Evolutionary conservation across 805 yeast species (phyloP), one percentile per base, ranked within the genome.

Genomic region (Candida tibetensis): DNA sequence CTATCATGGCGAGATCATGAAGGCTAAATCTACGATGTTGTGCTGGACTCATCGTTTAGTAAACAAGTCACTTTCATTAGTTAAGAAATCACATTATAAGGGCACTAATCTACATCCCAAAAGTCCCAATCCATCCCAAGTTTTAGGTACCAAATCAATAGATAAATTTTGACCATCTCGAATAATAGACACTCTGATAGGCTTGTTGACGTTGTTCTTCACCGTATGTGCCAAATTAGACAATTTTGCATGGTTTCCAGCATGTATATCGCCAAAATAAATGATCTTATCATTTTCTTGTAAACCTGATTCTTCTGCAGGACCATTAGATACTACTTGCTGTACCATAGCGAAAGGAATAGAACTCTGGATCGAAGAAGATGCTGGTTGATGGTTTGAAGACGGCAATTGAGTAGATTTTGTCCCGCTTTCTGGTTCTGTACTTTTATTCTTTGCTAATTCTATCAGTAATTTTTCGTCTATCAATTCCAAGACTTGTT

Each of bases 91-190:
- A n/a, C n/a, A n/a, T 53, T 57, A 72, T 22, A 73, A 32, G 32
- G 72, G 74, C 16, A 65, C 63, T 26, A 83, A 49, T 44, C 73
- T 76, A 57, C 89, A 84, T 1, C 91, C 91, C 23, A 84, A 58
- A n/a, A 79, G 46, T 2, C 91, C 90, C 25, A 63, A 61, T 5
- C 91, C 91, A 30, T 63, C 66, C 90, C 90, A 85, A 12, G 62
- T 57, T 4, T 71, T 57, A 1, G 90, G 91, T 2, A 51, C 38
- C 65, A 55, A 33, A 45, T 49, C 18, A 51, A 59, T 17, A 7
- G 21, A 17, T 9, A 47, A 4, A 29, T 36, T n/a, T 40, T 50
- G 34, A 39, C 45, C 45, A 17, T 53, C 57, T 51, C 82, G 55
- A 28, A 54, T 30, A 3, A 69, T 47, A 17, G 47, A 52, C 12